Conservation (phyloP, 2,329 filamentous ascomycete species). For the Cladobotryum mycophilum region DNA sequence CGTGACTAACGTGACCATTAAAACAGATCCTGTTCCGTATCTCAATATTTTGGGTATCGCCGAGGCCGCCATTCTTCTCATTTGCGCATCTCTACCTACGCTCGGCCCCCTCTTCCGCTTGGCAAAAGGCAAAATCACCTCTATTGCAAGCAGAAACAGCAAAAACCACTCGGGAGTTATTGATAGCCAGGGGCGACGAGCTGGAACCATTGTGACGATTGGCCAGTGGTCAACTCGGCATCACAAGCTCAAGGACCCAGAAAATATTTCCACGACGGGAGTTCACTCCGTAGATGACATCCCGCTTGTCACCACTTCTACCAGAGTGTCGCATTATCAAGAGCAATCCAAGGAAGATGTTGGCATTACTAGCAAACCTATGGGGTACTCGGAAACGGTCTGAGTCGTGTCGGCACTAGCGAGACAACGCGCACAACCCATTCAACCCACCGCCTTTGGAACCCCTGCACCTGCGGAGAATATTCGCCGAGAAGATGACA, state of each 20-base stretch:
- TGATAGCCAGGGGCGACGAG: neutral
- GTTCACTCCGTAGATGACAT: conserved; percentile 21
- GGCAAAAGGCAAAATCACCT: conserved; percentile 13
- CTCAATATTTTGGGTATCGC: conserved; percentile 21
- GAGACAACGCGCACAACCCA: no score
- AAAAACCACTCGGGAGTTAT: conserved; percentile 9
- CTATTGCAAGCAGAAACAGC: conserved; percentile 9
- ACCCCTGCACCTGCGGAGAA: no score
- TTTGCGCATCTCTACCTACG: conserved; percentile 20
- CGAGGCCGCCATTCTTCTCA: conserved; percentile 20
- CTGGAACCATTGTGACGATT: neutral
- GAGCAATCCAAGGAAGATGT: neutral
- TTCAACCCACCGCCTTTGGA: no score
- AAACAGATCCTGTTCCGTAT: conserved; percentile 17
- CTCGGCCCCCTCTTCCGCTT: conserved; percentile 19
- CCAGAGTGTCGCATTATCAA: neutral
- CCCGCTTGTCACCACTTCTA: conserved; percentile 15
- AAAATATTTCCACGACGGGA: conserved; percentile 13
- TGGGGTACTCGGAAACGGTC: neutral
- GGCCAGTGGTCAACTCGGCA: conserved; percentile 4
- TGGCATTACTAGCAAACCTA: neutral
- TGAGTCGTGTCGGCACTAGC: no score
- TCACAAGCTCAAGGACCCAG: conserved; percentile 15
- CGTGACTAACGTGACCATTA: neutral
- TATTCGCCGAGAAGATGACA: no score